Conservation (phyloP, 345 rosid species). For the Syzygium jambos region DNA sequence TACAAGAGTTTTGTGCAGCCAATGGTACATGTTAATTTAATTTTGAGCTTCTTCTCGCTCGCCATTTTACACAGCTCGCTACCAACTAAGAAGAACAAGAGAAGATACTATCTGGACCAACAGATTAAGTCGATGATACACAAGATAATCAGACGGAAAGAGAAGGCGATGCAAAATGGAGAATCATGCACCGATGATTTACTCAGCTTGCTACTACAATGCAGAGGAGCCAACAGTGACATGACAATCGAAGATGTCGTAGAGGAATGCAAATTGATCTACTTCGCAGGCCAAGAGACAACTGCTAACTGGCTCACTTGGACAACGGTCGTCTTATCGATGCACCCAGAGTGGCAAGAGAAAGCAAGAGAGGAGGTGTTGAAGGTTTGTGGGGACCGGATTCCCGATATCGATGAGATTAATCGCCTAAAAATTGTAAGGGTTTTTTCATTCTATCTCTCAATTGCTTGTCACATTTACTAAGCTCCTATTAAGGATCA, state of each 20-base stretch:
- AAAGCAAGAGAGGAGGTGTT: slow-evolving; percentile 44
- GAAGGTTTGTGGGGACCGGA: slow-evolving; percentile 15
- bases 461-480: background rate
- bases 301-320: slow-evolving; percentile 37
- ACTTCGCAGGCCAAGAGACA: slow-evolving; percentile 58
- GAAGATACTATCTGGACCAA: slow-evolving; percentile 21
- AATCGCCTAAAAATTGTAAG: slow-evolving; percentile 17
- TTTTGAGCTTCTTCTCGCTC: background rate
- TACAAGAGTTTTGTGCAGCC: background rate
- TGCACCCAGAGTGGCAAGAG: slow-evolving; percentile 53
- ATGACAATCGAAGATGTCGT: slow-evolving; percentile 27
- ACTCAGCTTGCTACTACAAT: slow-evolving; percentile 30
- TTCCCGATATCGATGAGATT: slow-evolving; percentile 9
- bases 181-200: slow-evolving; percentile 21
- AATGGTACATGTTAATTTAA: background rate
- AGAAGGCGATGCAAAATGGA: slow-evolving; percentile 15
- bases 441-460: background rate
- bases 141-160: slow-evolving; percentile 18
- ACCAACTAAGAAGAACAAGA: slow-evolving; percentile 43
- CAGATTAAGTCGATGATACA: slow-evolving; percentile 22
- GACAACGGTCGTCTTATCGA: slow-evolving; percentile 35
- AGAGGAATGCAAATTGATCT: slow-evolving; percentile 50
- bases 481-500: slow-evolving; percentile 13
- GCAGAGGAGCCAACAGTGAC: slow-evolving; percentile 2
- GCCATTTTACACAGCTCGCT: slow-evolving; percentile 15